Percentiles rank a stretch among this genome's conserved stretches.
Evolutionary conservation across 306 rosid species (phyloP).

Genomic region (Prunus kanzakura): DNA sequence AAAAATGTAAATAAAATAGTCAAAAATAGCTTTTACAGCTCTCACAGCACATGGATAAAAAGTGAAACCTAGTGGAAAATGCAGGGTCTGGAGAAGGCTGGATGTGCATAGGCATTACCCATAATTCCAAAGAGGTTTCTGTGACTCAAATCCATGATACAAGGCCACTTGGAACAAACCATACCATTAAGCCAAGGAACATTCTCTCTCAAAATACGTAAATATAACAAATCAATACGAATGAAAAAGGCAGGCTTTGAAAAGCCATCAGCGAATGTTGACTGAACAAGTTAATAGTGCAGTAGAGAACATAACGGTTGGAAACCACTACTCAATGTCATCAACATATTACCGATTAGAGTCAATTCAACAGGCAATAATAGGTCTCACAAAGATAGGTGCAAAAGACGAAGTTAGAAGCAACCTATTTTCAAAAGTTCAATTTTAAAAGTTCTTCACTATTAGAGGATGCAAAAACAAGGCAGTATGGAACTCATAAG

Average conservation of each 20-base stretch:
- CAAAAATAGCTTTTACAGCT: background rate
- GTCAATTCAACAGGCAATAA: background rate
- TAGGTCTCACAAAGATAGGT: background rate
- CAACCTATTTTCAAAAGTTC: background rate
- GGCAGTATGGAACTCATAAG: background rate
- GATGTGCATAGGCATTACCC: background rate
- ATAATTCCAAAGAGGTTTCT: background rate
- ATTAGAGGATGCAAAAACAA: background rate
- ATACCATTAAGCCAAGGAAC: background rate
- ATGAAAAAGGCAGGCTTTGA: background rate
- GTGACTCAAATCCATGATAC: background rate
- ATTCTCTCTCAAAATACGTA: background rate
- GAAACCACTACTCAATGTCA: background rate
- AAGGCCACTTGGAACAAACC: background rate
- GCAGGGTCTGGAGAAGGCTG: background rate
- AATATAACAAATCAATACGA: background rate
- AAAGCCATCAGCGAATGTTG: background rate
- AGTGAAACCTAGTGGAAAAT: background rate
- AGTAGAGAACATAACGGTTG: background rate
- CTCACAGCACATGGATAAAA: background rate
- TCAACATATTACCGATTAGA: background rate
- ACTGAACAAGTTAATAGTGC: background rate
- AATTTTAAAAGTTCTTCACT: background rate
- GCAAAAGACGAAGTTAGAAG: background rate
- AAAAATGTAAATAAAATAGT: background rate